phyloP scores from a whole-genome alignment of 768 basidiomycete genomes.

The Pluteus cervinus region DNA sequence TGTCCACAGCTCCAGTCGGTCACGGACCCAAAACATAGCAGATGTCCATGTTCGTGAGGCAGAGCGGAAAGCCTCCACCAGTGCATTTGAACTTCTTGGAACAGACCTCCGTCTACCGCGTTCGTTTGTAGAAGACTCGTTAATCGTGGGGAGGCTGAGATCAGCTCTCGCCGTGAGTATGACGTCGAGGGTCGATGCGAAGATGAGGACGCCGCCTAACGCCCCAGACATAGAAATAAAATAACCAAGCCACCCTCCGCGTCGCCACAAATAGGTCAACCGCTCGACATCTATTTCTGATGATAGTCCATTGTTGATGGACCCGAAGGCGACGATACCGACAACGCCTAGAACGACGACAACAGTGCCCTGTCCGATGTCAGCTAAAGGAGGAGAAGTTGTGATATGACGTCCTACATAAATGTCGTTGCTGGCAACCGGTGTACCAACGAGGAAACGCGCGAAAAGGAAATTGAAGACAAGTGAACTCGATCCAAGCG shows the following conservation, averaged over 20 bases:
- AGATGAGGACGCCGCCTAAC: conserved; percentile 59
- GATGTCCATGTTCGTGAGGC: too few relatives aligned
- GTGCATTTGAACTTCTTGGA: conserved; percentile 17
- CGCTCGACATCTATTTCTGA: conserved; percentile 68
- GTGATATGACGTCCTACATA: conserved; percentile 42
- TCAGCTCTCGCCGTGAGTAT: conserved; percentile 69
- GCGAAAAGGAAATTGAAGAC: conserved; percentile 98
- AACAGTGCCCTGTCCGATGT: conserved; percentile 58
- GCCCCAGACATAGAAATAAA: conserved; percentile 76
- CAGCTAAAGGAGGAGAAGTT: not conserved
- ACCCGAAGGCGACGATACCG: conserved; percentile 84
- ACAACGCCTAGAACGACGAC: conserved; percentile 80
- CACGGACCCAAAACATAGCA: conserved; percentile 47
- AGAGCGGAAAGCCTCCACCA: conserved; percentile 26
- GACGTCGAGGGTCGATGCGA: conserved; percentile 66
- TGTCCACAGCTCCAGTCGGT: conserved; percentile 69
- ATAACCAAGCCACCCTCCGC: conserved; percentile 86
- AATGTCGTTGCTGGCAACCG: conserved; percentile 79
- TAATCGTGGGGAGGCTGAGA: conserved; percentile 20
- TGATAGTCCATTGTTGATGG: conserved; percentile 75
- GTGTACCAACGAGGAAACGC: conserved; percentile 79
- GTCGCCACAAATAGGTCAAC: conserved; percentile 79
- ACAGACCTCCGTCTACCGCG: conserved; percentile 6
- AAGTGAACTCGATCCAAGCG: conserved; percentile 87
- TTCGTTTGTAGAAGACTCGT: conserved; percentile 4